These are phyloP conservation scores for Aphanomyces stellatus DNA, from an alignment of 352 stramenopile species.

Conservation along the genomic window DNA sequence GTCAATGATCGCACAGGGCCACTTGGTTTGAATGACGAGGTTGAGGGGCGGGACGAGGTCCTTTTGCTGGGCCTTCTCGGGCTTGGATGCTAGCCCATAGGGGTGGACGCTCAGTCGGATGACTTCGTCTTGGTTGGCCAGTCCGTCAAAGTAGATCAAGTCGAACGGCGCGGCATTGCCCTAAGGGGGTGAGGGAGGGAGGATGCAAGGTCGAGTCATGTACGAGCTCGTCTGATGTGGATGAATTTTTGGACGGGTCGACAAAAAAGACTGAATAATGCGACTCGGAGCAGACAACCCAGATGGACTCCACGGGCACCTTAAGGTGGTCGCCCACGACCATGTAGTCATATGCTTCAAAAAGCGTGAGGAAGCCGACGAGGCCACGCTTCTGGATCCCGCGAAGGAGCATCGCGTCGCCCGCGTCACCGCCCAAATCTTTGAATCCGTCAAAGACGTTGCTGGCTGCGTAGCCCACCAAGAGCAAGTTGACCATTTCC, in stretches of 20 bases:
- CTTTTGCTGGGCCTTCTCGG: constrained; percentile 30
- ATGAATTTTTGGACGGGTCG: constrained; percentile 23
- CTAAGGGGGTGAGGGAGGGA: too few relatives aligned
- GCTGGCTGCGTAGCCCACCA: constrained; percentile 85
- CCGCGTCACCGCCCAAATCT: constrained; percentile 50
- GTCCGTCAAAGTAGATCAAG: constrained; percentile 83
- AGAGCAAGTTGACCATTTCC: constrained; percentile 95
- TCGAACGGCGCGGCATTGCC: constrained; percentile 57
- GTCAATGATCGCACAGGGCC: constrained; percentile 58
- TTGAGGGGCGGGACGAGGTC: constrained; percentile 75
- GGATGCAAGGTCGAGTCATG: not conserved
- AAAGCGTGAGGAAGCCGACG: constrained; percentile 87
- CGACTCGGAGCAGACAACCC: constrained; percentile 88
- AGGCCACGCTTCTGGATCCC: constrained; percentile 22
- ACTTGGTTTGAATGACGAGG: constrained; percentile 86
- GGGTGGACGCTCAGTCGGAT: constrained; percentile 52
- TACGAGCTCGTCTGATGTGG: too few relatives aligned
- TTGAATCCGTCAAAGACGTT: constrained; percentile 93
- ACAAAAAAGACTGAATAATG: constrained; percentile 88
- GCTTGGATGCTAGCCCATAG: constrained; percentile 21
- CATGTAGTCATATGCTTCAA: constrained; percentile 87
- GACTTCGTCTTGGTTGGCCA: constrained; percentile 83
- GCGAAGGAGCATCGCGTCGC: not conserved
- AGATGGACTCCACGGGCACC: constrained; percentile 61
- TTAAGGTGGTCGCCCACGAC: constrained; percentile 78